These are phyloP conservation scores for Physcomitrium patens DNA, from an alignment of 225 moss, liverwort and hornwort genomes.

Conservation along the genomic window DNA sequence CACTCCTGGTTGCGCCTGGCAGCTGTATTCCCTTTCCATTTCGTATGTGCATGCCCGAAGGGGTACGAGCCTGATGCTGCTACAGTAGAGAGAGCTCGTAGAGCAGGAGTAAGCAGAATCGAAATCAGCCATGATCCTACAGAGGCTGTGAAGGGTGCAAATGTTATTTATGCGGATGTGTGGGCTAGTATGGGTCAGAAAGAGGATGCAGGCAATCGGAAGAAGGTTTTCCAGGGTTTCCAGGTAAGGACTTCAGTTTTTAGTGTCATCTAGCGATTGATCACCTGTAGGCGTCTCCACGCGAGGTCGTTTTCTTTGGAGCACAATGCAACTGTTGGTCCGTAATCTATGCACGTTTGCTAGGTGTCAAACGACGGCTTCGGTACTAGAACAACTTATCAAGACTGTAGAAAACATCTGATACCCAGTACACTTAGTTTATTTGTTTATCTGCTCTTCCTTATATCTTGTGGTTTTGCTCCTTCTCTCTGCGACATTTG, in stretches of 20 bases:
- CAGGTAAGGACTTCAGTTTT: conserved; percentile 48
- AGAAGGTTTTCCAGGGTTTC: conserved; percentile 70
- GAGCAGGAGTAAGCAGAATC: conserved; percentile 59
- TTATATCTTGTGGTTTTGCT: background rate
- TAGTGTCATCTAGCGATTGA: background rate
- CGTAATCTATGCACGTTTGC: background rate
- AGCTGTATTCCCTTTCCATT: conserved; percentile 74
- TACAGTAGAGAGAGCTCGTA: conserved; percentile 64
- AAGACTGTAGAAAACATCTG: background rate
- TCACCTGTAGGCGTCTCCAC: background rate
- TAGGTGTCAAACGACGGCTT: background rate
- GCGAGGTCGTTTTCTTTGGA: background rate
- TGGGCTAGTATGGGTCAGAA: conserved; percentile 92
- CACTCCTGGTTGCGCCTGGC: conserved; percentile 82
- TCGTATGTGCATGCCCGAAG: conserved; percentile 75
- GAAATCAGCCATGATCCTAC: conserved; percentile 71
- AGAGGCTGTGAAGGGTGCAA: conserved; percentile 74
- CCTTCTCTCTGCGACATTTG: background rate
- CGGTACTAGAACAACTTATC: background rate
- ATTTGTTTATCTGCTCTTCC: background rate
- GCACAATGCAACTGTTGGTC: background rate
- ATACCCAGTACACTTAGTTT: background rate
- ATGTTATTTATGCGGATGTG: conserved; percentile 76
- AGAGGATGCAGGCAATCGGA: conserved; percentile 61
- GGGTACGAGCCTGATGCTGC: conserved; percentile 74